A percentile compares a stretch with the other conserved stretches of the same genome.
phyloP scores from a whole-genome alignment of 2,329 filamentous ascomycete genomes.

The Sclerotinia subarctica region DNA sequence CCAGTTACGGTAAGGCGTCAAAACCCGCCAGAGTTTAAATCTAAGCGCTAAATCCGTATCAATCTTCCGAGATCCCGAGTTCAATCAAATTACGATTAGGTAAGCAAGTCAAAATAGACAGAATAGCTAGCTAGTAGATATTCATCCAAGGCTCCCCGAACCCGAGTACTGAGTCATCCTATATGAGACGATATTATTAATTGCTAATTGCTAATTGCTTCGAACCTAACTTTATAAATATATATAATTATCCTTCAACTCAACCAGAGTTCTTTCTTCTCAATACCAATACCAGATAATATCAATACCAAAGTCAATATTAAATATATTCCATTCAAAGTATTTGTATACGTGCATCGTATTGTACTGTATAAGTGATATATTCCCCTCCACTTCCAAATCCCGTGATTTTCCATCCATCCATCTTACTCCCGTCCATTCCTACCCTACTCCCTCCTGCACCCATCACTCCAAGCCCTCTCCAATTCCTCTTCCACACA shows the following conservation, averaged over 20 bases:
- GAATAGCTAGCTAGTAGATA: too few species aligned
- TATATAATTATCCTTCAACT: too few species aligned
- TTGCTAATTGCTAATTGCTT: too few species aligned
- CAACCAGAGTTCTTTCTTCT: too few species aligned
- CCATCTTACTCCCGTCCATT: not conserved
- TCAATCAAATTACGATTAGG: too few species aligned
- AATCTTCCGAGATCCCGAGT: not conserved
- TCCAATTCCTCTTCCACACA: too few species aligned
- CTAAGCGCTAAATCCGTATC: not conserved
- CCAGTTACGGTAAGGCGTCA: not conserved
- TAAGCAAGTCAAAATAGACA: too few species aligned
- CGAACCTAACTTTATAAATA: too few species aligned
- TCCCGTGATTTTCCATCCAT: not conserved
- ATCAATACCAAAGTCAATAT: not conserved
- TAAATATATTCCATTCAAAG: constrained; percentile 13
- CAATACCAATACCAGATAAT: too few species aligned
- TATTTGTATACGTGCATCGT: constrained; percentile 2
- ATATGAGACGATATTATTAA: too few species aligned
- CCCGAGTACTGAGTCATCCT: too few species aligned
- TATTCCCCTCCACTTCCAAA: not conserved
- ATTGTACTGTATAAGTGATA: constrained; percentile 8
- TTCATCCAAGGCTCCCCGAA: too few species aligned
- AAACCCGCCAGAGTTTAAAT: constrained; percentile 2
- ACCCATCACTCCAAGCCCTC: not conserved
- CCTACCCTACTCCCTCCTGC: not conserved